Conservation (phyloP, 2,329 filamentous ascomycete species). For the Capronia americana region DNA sequence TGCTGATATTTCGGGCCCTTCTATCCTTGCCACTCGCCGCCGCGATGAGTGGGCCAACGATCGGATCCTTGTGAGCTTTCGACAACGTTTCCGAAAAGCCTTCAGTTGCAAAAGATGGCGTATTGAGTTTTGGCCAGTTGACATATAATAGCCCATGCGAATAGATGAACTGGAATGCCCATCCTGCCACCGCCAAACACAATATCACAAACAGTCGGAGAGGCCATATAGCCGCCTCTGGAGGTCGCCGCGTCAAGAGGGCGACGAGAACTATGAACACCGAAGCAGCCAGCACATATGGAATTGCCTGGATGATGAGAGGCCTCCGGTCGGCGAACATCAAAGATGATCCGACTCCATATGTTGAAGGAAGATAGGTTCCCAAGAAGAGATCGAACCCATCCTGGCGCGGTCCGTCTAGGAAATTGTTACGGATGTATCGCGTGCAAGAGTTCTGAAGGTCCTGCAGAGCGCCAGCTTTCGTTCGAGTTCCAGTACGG, state of each 20-base stretch:
- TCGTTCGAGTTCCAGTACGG: constrained; percentile 87
- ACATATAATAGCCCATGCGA: constrained; percentile 92
- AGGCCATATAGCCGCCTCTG: constrained; percentile 78
- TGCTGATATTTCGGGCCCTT: constrained; percentile 84
- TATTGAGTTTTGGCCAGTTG: constrained; percentile 97
- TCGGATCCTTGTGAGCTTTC: constrained; percentile 79
- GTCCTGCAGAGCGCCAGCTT: constrained; percentile 82
- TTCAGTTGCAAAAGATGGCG: constrained; percentile 82
- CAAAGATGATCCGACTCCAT: constrained; percentile 71
- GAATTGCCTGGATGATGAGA: constrained; percentile 87
- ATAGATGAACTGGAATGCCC: constrained; percentile 78
- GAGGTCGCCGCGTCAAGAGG: constrained; percentile 72
- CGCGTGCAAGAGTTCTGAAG: constrained; percentile 85
- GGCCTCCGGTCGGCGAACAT: constrained; percentile 87
- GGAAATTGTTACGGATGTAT: constrained; percentile 93
- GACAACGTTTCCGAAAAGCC: constrained; percentile 85
- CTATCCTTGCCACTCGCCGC: constrained; percentile 53
- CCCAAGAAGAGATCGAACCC: constrained; percentile 94
- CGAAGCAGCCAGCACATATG: constrained; percentile 86
- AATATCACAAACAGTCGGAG: constrained; percentile 81
- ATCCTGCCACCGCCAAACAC: constrained; percentile 73
- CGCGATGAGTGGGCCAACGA: constrained; percentile 76
- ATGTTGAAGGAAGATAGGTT: constrained; percentile 76
- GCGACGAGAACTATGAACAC: constrained; percentile 81
- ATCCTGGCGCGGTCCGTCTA: constrained; percentile 92